Conservation (phyloP, 129 eudicot genomes). For the Heracleum sosnowskyi region DNA sequence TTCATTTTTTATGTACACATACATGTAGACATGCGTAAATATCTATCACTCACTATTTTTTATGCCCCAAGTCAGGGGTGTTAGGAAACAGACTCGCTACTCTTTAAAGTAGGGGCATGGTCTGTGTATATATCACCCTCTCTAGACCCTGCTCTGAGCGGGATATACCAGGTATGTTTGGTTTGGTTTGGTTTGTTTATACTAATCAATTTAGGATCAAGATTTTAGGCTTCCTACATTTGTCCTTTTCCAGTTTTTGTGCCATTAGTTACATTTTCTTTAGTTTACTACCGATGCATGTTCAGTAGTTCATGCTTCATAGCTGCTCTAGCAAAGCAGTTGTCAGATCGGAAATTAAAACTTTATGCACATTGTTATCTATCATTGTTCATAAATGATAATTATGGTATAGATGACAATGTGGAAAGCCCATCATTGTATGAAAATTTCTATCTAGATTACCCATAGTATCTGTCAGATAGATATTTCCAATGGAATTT, state of each 20-base stretch:
- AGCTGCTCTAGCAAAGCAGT: not conserved
- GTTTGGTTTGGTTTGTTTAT: too few relatives aligned
- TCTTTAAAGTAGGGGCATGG: too few relatives aligned
- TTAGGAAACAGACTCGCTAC: too few relatives aligned
- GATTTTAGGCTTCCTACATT: not conserved
- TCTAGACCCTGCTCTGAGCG: too few relatives aligned
- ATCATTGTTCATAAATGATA: not conserved
- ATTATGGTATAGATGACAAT: not conserved
- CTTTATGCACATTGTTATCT: not conserved
- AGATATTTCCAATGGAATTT: not conserved
- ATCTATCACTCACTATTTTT: too few relatives aligned
- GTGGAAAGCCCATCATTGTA: not conserved
- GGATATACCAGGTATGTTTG: too few relatives aligned
- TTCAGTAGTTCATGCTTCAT: not conserved
- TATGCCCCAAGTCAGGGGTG: too few relatives aligned
- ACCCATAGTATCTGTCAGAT: not conserved
- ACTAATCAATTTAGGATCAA: not conserved
- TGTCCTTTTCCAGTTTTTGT: not conserved
- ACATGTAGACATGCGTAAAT: too few relatives aligned
- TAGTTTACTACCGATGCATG: not conserved
- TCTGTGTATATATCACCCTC: too few relatives aligned
- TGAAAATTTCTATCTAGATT: slow-evolving; percentile 3
- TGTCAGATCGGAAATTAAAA: not conserved
- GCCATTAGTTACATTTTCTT: not conserved
- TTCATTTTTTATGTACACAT: too few relatives aligned